Percentiles rank a stretch among this genome's conserved stretches.
Conservation (phyloP, 148 eudicot species). For the Pharnaceum exiguum region DNA sequence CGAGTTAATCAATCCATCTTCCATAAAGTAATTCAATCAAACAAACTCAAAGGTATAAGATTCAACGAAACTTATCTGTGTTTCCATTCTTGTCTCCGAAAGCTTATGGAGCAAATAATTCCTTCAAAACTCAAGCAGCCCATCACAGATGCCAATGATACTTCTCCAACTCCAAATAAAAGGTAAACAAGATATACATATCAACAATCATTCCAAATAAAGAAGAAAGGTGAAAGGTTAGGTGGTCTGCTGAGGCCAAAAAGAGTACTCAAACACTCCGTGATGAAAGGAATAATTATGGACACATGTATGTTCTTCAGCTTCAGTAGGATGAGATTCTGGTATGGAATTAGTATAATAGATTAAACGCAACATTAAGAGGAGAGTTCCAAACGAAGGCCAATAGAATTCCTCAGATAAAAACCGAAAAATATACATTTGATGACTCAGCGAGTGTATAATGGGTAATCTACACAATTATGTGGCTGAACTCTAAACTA, state of each 20-base stretch:
- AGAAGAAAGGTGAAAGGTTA: no score
- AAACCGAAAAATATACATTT: slow-evolving; percentile 1
- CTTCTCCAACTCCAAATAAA: background rate
- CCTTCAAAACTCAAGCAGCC: background rate
- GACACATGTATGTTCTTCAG: no score
- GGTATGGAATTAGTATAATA: no score
- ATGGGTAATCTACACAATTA: slow-evolving; percentile 10
- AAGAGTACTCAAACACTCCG: no score
- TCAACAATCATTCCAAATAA: no score
- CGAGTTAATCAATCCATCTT: no score
- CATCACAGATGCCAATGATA: background rate
- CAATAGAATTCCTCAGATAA: background rate
- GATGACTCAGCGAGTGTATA: slow-evolving; percentile 4
- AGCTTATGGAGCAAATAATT: background rate
- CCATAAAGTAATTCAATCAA: background rate
- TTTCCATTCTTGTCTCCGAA: background rate
- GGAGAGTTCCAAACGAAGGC: background rate
- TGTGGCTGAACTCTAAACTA: slow-evolving; percentile 9
- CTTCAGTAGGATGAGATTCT: no score
- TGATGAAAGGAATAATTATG: no score
- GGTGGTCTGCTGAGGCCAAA: no score
- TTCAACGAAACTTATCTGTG: background rate
- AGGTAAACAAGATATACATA: no score
- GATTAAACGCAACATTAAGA: no score
- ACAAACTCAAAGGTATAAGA: background rate